Conservation (phyloP, 2,329 filamentous ascomycete genomes). For the Aspergillus pseudoterreus region DNA sequence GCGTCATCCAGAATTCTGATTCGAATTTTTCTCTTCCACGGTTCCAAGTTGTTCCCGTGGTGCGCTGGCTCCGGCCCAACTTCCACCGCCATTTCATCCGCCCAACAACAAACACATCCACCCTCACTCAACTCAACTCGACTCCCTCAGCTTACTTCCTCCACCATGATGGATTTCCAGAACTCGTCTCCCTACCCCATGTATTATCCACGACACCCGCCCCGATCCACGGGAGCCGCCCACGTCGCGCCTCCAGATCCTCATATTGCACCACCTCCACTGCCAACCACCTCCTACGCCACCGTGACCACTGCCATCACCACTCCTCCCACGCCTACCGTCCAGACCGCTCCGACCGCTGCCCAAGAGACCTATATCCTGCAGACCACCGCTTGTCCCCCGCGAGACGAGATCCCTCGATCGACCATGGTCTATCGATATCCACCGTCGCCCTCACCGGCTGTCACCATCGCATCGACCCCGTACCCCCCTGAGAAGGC, state of each 20-base stretch:
- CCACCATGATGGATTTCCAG: slow-evolving; percentile 25
- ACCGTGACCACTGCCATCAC: slow-evolving; percentile 13
- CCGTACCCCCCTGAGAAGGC: slow-evolving; percentile 13
- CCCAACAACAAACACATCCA: not conserved
- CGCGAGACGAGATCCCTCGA: slow-evolving; percentile 13
- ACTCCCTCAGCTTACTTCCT: not conserved
- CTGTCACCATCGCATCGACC: slow-evolving; percentile 3
- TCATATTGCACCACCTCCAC: too few species aligned
- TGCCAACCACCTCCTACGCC: slow-evolving; percentile 25
- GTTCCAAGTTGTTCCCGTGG: too few species aligned
- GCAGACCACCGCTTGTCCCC: slow-evolving; percentile 8
- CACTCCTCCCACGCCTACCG: slow-evolving; percentile 8
- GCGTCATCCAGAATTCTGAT: too few species aligned
- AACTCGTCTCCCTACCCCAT: slow-evolving; percentile 17
- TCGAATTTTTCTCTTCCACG: too few species aligned
- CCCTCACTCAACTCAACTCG: too few species aligned
- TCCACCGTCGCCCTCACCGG: not conserved
- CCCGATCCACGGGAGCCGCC: not conserved
- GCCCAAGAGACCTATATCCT: slow-evolving; percentile 3
- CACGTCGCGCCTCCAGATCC: too few species aligned
- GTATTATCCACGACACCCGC: slow-evolving; percentile 28
- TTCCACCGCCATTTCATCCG: slow-evolving; percentile 15
- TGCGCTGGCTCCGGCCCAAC: slow-evolving; percentile 1
- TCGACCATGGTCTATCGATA: slow-evolving; percentile 11
- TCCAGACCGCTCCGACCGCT: not conserved